Evolutionary conservation across 192 early-diverging fungal species (phyloP).

Genomic region (Gryganskiella cystojenkinii): DNA sequence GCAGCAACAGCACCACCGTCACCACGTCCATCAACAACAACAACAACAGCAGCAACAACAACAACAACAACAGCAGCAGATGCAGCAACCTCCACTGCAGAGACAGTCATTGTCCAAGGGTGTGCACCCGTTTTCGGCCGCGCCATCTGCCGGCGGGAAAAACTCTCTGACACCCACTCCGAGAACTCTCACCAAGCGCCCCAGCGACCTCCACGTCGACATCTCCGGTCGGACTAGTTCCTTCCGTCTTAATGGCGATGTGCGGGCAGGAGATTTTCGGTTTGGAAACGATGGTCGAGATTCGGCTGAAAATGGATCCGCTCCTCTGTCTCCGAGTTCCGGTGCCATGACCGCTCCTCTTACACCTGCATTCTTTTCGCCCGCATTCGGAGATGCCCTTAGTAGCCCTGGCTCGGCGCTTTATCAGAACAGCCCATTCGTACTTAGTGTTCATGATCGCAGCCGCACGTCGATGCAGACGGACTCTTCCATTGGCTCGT

Average conservation of each 20-base stretch:
- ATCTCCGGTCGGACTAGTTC: constrained; percentile 49
- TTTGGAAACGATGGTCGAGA: constrained; percentile 37
- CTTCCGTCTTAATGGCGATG: constrained; percentile 38
- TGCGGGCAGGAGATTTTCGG: constrained; percentile 43
- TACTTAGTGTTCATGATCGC: constrained; percentile 49
- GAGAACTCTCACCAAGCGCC: constrained; percentile 37
- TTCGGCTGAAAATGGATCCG: constrained; percentile 7
- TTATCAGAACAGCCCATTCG: constrained; percentile 45
- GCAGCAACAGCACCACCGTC: constrained; percentile 16
- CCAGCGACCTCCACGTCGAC: constrained; percentile 45
- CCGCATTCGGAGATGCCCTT: constrained; percentile 74
- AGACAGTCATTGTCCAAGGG: not conserved
- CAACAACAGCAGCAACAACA: constrained; percentile 32
- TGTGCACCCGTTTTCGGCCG: constrained; percentile 33
- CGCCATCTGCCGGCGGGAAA: constrained; percentile 17
- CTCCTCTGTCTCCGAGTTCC: constrained; percentile 35
- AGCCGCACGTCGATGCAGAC: constrained; percentile 44
- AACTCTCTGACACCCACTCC: constrained; percentile 10
- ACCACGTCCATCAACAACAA: constrained; percentile 20
- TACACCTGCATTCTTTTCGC: constrained; percentile 78
- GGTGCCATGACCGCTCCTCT: constrained; percentile 52
- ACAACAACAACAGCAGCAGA: constrained; percentile 25
- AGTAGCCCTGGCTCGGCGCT: constrained; percentile 34
- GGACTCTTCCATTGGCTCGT: constrained; percentile 45
- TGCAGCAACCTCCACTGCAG: not conserved